phyloP scores from a whole-genome alignment of 2,329 filamentous ascomycete genomes.

The Penicillium sp. region DNA sequence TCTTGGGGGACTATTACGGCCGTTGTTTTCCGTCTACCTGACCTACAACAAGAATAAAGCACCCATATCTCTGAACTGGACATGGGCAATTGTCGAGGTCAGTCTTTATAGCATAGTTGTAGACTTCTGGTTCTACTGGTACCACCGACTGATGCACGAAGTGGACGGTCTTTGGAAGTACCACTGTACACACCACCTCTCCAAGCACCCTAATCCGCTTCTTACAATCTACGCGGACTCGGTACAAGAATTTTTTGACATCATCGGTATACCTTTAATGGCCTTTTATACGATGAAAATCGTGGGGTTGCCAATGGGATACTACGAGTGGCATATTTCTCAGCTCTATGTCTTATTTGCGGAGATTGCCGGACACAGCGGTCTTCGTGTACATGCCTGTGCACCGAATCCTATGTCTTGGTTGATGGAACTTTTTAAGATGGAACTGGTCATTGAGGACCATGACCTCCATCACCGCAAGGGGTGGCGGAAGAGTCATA shows the following conservation, averaged over 20 bases:
- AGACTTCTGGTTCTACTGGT: constrained; percentile 27
- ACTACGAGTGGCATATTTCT: constrained; percentile 51
- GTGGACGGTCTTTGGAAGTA: constrained; percentile 42
- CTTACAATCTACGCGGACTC: constrained; percentile 45
- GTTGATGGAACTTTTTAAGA: constrained; percentile 33
- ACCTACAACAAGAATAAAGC: constrained; percentile 24
- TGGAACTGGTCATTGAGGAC: constrained; percentile 46
- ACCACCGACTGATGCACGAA: constrained; percentile 43
- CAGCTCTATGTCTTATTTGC: constrained; percentile 45
- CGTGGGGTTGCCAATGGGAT: constrained; percentile 45
- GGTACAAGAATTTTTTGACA: constrained; percentile 47
- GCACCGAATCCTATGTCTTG: constrained; percentile 37
- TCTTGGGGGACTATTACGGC: constrained; percentile 31
- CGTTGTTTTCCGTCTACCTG: constrained; percentile 34
- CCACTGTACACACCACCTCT: constrained; percentile 48
- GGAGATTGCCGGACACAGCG: constrained; percentile 21
- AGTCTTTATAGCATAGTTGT: constrained; percentile 21
- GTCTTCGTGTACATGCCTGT: constrained; percentile 34
- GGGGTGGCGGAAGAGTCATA: constrained; percentile 38
- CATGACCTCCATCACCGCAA: constrained; percentile 43
- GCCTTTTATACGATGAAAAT: constrained; percentile 37
- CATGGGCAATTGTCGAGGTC: constrained; percentile 37
- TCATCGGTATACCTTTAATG: constrained; percentile 42
- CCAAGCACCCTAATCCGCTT: constrained; percentile 47
- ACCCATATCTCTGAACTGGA: constrained; percentile 29